Conservation (phyloP, 106 monocot genomes). For the Agapanthus africanus region DNA sequence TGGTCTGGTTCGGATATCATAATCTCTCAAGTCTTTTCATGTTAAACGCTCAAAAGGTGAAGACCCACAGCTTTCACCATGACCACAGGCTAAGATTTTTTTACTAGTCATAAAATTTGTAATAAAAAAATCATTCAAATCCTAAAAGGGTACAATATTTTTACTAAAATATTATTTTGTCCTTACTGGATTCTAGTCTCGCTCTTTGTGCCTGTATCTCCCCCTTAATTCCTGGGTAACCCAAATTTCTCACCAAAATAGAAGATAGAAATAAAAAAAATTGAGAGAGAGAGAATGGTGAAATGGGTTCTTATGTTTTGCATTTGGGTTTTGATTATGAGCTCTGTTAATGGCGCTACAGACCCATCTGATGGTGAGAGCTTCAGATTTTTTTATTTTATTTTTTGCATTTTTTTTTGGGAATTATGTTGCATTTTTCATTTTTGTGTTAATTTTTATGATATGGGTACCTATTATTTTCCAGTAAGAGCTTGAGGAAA, state of each 20-base stretch:
- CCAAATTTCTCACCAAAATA: constrained; percentile 5
- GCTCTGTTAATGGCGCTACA: constrained; percentile 17
- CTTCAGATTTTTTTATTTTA: constrained; percentile 1
- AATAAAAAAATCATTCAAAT: no score
- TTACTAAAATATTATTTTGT: constrained; percentile 6
- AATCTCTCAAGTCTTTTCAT: no score
- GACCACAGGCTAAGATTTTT: no score
- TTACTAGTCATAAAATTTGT: no score
- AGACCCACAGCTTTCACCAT: no score
- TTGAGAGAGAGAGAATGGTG: constrained; percentile 10
- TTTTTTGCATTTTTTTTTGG: background rate
- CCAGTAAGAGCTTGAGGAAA: background rate
- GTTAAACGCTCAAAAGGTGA: no score
- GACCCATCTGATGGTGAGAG: constrained; percentile 27
- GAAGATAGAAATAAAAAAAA: background rate
- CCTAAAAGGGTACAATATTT: no score
- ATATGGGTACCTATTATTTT: background rate
- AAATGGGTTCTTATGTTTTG: constrained; percentile 11
- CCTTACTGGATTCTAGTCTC: constrained; percentile 4
- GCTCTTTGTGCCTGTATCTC: constrained; percentile 7
- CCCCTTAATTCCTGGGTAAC: background rate
- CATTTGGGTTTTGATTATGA: constrained; percentile 13
- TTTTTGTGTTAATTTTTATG: background rate
- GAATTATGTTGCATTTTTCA: background rate
- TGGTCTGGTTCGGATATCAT: no score